A percentile compares a stretch with the other conserved stretches of the same genome.
These are phyloP conservation scores for Lumnitzera racemosa DNA, from an alignment of 345 rosid species.

Conservation along the genomic window DNA sequence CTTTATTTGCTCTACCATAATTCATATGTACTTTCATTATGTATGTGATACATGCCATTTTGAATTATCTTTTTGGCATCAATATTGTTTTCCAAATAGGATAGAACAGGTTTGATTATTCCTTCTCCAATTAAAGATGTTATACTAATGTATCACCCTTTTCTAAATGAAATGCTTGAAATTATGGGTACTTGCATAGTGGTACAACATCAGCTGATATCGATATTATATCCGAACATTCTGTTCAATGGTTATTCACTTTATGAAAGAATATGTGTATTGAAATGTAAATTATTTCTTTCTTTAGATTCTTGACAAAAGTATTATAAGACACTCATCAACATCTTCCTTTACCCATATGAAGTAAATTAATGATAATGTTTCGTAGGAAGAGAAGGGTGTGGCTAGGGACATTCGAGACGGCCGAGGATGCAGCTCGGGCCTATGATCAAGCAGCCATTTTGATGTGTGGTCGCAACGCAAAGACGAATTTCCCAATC, in stretches of 20 bases:
- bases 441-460: constrained; percentile 54
- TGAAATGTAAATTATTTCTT: neutral
- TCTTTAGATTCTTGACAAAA: neutral
- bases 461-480: constrained; percentile 48
- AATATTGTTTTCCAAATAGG: no score
- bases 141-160: no score
- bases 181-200: no score
- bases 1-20: no score
- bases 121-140: no score
- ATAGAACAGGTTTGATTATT: no score
- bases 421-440: constrained; percentile 53
- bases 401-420: constrained; percentile 58
- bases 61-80: no score
- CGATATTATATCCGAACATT: no score
- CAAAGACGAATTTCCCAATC: constrained; percentile 50
- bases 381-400: constrained; percentile 43
- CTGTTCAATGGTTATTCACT: neutral
- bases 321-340: neutral
- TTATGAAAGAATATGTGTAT: neutral
- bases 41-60: no score
- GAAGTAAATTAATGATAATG: neutral
- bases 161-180: no score
- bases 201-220: no score
- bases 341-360: neutral
- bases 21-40: no score